phyloP scores from a whole-genome alignment of 1,139 yeast genomes.

The Debaryomyces coudertii region DNA sequence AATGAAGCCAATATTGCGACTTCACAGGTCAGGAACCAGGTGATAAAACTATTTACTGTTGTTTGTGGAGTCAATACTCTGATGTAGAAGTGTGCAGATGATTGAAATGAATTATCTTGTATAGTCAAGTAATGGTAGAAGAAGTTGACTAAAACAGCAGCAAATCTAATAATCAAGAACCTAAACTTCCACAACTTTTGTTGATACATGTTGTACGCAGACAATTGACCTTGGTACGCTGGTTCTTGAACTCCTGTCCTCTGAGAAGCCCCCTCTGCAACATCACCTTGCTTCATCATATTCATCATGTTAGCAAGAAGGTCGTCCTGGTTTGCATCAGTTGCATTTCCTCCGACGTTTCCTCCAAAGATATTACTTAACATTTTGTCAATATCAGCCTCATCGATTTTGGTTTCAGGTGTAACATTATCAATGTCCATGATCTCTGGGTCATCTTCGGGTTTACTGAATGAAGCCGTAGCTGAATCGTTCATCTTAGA shows the following conservation, averaged over 20 bases:
- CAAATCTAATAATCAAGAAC: slow-evolving; percentile 36
- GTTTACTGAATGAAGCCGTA: slow-evolving; percentile 8
- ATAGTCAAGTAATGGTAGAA: slow-evolving; percentile 33
- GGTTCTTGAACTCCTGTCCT: slow-evolving; percentile 21
- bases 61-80: slow-evolving; percentile 24
- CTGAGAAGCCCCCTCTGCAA: background rate
- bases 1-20: slow-evolving; percentile 38
- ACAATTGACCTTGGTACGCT: slow-evolving; percentile 35
- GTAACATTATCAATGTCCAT: slow-evolving; percentile 30
- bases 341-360: slow-evolving; percentile 16
- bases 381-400: slow-evolving; percentile 38
- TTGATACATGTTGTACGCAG: slow-evolving; percentile 35
- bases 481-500: background rate
- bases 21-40: slow-evolving; percentile 38
- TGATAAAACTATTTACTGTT: slow-evolving; percentile 28
- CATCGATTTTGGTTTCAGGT: slow-evolving; percentile 12
- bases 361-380: slow-evolving; percentile 36
- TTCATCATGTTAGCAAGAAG: slow-evolving; percentile 8
- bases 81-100: slow-evolving; percentile 35
- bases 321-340: slow-evolving; percentile 13
- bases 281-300: slow-evolving; percentile 10
- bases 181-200: slow-evolving; percentile 37
- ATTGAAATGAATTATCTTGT: slow-evolving; percentile 26
- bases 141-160: slow-evolving; percentile 34
- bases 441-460: slow-evolving; percentile 41